Evolutionary conservation across 139 green algal species (phyloP).

Genomic region (Mychonastes homosphaera): DNA sequence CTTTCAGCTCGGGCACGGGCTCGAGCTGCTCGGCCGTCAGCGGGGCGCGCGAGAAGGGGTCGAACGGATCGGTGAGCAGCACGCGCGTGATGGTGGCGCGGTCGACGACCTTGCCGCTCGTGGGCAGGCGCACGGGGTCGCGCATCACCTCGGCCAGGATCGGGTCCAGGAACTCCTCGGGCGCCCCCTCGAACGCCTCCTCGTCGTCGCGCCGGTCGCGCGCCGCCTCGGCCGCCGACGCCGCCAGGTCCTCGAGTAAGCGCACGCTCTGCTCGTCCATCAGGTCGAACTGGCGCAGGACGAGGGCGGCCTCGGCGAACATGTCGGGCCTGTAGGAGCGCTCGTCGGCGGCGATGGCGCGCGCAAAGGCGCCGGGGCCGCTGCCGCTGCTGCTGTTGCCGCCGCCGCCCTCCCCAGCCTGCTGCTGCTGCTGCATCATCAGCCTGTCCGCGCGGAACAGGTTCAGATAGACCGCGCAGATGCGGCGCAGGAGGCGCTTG

Average conservation of each 20-base stretch:
- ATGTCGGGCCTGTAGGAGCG: conserved; percentile 66
- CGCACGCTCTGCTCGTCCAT: conserved; percentile 30
- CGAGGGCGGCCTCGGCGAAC: conserved; percentile 51
- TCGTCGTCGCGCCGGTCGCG: conserved; percentile 49
- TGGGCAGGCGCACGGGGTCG: conserved; percentile 79
- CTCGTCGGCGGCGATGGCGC: conserved; percentile 65
- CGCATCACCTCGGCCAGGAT: conserved; percentile 79
- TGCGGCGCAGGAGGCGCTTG: conserved; percentile 62
- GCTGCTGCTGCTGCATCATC: no score
- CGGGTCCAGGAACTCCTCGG: conserved; percentile 88
- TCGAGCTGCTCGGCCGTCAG: conserved; percentile 43
- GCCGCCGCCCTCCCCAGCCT: no score
- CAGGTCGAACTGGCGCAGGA: conserved; percentile 42
- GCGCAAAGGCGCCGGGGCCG: conserved; percentile 49
- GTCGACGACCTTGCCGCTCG: conserved; percentile 56
- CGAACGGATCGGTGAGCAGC: conserved; percentile 69
- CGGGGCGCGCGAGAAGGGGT: conserved; percentile 77
- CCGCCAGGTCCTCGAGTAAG: conserved; percentile 42
- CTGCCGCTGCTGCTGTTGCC: no score
- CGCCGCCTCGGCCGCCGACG: conserved; percentile 27
- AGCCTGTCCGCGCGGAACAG: conserved; percentile 49
- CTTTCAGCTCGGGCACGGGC: conserved; percentile 61
- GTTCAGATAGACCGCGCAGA: conserved; percentile 76
- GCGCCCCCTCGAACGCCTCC: conserved; percentile 57
- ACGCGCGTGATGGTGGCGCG: conserved; percentile 76